phyloP scores from a whole-genome alignment of 148 eudicot species.

The Beta vulgaris region DNA sequence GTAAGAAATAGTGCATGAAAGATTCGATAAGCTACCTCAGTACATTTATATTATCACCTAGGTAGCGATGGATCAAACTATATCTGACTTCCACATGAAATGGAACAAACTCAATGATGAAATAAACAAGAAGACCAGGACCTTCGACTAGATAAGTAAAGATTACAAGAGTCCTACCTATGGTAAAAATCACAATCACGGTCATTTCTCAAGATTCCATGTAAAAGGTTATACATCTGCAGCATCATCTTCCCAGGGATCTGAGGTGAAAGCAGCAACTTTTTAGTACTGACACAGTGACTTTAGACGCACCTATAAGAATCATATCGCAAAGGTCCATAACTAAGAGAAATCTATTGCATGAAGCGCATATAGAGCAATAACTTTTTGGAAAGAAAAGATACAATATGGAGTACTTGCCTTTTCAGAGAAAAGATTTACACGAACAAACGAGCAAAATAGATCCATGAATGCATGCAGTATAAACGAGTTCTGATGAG shows the following conservation, averaged over 20 bases:
- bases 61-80: background rate
- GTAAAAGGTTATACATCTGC: slow-evolving; percentile 88
- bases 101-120: background rate
- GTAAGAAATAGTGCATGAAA: background rate
- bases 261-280: slow-evolving; percentile 41
- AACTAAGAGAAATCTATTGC: background rate
- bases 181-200: slow-evolving; percentile 98
- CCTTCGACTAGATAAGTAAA: background rate
- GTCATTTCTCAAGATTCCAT: slow-evolving; percentile 78
- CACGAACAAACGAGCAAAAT: slow-evolving; percentile 95
- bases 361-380: background rate
- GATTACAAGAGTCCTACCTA: slow-evolving; percentile 39
- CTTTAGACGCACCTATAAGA: background rate
- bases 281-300: slow-evolving; percentile 25
- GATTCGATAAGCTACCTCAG: background rate
- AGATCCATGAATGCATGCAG: slow-evolving; percentile 98
- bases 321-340: background rate
- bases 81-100: background rate
- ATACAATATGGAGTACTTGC: slow-evolving; percentile 36
- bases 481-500: slow-evolving; percentile 94
- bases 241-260: slow-evolving; percentile 95
- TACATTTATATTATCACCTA: background rate
- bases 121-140: background rate
- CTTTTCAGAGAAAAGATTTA: slow-evolving; percentile 87
- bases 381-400: background rate